A percentile compares a stretch with the other conserved stretches of the same genome.
phyloP scores from a whole-genome alignment of 257 asterid species.

The Henckelia pumila region DNA sequence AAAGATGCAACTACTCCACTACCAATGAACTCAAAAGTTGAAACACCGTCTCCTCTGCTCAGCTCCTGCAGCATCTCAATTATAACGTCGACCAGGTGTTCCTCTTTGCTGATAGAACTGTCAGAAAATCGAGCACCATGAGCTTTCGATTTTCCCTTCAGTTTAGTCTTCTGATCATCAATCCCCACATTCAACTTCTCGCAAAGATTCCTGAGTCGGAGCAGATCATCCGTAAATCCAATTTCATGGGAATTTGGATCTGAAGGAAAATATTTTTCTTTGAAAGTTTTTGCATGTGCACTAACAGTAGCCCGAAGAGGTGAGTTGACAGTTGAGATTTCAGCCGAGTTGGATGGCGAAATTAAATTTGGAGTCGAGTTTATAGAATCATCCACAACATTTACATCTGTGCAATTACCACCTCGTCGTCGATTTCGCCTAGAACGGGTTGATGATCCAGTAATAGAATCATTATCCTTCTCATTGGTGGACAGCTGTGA shows the following conservation, averaged over 20 bases:
- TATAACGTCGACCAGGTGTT: slow-evolving; percentile 61
- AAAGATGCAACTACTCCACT: slow-evolving; percentile 88
- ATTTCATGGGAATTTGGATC: slow-evolving; percentile 64
- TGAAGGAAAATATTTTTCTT: slow-evolving; percentile 81
- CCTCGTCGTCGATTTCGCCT: slow-evolving; percentile 81
- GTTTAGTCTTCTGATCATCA: slow-evolving; percentile 62
- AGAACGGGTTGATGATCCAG: slow-evolving; percentile 77
- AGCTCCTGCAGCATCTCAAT: slow-evolving; percentile 84
- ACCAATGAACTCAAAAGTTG: slow-evolving; percentile 95
- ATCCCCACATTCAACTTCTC: slow-evolving; percentile 55
- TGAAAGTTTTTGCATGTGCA: slow-evolving; percentile 78
- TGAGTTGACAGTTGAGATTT: slow-evolving; percentile 54
- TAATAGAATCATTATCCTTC: slow-evolving; percentile 77
- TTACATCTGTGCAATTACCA: slow-evolving; percentile 54
- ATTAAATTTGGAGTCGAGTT: slow-evolving; percentile 39
- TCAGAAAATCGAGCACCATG: slow-evolving; percentile 48
- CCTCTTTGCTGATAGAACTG: slow-evolving; percentile 57
- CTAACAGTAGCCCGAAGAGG: slow-evolving; percentile 69
- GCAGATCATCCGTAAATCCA: slow-evolving; percentile 78
- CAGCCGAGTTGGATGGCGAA: slow-evolving; percentile 55
- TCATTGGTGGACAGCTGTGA: slow-evolving; percentile 56
- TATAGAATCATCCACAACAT: slow-evolving; percentile 53
- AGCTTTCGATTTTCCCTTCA: slow-evolving; percentile 88
- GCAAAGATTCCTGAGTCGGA: slow-evolving; percentile 82
- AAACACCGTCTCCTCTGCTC: slow-evolving; percentile 89